Conservation (phyloP, 2,329 filamentous ascomycete species). For the Penicillium rolfsii region DNA sequence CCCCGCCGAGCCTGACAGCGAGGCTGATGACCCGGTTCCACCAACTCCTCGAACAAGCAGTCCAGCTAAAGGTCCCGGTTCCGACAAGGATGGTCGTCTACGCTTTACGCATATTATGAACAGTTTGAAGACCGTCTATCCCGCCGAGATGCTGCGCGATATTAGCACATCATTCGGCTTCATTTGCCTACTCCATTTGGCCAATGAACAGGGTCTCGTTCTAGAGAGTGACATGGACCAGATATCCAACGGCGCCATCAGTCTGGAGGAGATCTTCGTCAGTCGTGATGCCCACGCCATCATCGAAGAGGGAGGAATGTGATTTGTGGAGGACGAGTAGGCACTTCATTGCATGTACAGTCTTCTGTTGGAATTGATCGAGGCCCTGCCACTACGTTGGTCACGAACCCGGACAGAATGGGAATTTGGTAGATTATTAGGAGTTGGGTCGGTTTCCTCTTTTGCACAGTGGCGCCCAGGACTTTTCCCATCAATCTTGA, state of each 20-base stretch:
- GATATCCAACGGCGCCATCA: constrained; percentile 33
- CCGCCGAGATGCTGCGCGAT: constrained; percentile 82
- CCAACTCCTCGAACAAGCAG: constrained; percentile 39
- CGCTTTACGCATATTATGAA: constrained; percentile 95
- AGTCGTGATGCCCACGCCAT: constrained; percentile 45
- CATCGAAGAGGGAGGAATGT: constrained; percentile 41
- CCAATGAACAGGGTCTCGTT: constrained; percentile 87
- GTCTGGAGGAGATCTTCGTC: constrained; percentile 51
- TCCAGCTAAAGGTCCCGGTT: constrained; percentile 32
- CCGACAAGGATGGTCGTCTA: constrained; percentile 59
- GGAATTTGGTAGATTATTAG: constrained; percentile 21
- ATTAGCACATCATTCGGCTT: constrained; percentile 94
- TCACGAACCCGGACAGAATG: constrained; percentile 27
- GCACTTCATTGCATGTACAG: constrained; percentile 26
- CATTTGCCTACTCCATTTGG: constrained; percentile 86
- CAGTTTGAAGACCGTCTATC: constrained; percentile 80
- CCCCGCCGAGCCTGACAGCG: constrained; percentile 28
- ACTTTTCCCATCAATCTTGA: constrained; percentile 7
- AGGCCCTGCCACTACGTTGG: constrained; percentile 16
- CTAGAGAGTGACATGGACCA: constrained; percentile 63
- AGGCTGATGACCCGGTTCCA: constrained; percentile 36
- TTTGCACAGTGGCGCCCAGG: constrained; percentile 26
- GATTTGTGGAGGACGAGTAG: constrained; percentile 6
- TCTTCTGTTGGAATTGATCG: constrained; percentile 13
- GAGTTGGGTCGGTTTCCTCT: constrained; percentile 26